Percentiles rank a stretch among this genome's conserved stretches.
Evolutionary conservation across 495 filamentous ascomycete species (phyloP).

Genomic region (Rusavskia elegans): DNA sequence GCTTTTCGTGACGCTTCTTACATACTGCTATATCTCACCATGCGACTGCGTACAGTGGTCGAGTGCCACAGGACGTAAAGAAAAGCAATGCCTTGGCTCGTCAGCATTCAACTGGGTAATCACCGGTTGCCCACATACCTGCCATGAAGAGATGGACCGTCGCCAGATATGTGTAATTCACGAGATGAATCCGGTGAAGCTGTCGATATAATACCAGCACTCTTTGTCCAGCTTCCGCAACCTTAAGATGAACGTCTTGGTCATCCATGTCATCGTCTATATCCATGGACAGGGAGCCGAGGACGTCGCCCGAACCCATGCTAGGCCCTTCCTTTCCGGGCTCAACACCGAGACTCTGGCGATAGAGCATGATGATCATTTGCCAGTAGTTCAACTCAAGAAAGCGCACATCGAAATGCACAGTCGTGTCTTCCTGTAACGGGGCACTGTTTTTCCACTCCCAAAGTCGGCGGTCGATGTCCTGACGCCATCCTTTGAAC

Average conservation of each 20-base stretch:
- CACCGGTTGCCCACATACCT: constrained; percentile 27
- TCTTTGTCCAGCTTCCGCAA: constrained; percentile 87
- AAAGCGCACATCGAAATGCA: constrained; percentile 73
- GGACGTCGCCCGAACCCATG: constrained; percentile 49
- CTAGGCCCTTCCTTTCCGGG: constrained; percentile 67
- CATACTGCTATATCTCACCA: constrained; percentile 40
- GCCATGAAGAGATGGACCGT: constrained; percentile 98
- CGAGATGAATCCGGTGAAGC: constrained; percentile 70
- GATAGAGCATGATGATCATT: constrained; percentile 90
- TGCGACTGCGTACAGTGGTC: constrained; percentile 61
- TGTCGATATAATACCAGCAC: constrained; percentile 83
- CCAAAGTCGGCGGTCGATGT: constrained; percentile 68
- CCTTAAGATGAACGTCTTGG: constrained; percentile 84
- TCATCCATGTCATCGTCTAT: constrained; percentile 54
- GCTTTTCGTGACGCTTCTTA: not conserved
- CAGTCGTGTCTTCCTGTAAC: constrained; percentile 59
- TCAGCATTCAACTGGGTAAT: not conserved
- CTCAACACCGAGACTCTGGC: constrained; percentile 81
- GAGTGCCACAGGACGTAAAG: constrained; percentile 97
- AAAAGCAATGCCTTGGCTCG: constrained; percentile 61
- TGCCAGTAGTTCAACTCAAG: constrained; percentile 96
- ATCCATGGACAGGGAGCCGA: constrained; percentile 37
- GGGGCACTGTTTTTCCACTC: constrained; percentile 82
- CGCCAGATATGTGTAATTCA: constrained; percentile 94
- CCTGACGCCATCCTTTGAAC: constrained; percentile 74